Percentiles rank a stretch among this genome's conserved stretches.
Evolutionary conservation across 2,329 filamentous ascomycete species (phyloP).

Genomic region (Alternaria alternata): DNA sequence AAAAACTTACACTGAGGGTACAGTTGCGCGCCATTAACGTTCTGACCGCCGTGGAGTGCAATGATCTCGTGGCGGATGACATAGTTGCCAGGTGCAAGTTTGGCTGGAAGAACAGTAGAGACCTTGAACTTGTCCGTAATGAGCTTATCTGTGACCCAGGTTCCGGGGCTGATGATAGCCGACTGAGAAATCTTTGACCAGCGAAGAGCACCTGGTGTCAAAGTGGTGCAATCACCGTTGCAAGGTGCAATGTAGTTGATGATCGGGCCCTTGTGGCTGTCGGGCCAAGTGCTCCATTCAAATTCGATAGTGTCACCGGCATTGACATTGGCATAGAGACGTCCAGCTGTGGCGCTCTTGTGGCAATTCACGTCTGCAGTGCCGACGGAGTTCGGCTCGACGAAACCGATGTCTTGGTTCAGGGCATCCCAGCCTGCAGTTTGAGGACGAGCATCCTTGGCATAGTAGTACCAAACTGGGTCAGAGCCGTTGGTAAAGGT

Average conservation of each 20-base stretch:
- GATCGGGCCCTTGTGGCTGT: slow-evolving; percentile 49
- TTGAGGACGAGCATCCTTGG: slow-evolving; percentile 31
- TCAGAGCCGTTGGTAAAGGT: slow-evolving; percentile 40
- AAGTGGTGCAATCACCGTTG: slow-evolving; percentile 42
- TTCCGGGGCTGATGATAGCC: slow-evolving; percentile 36
- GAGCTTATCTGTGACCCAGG: slow-evolving; percentile 48
- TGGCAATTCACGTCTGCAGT: slow-evolving; percentile 50
- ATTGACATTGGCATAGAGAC: slow-evolving; percentile 44
- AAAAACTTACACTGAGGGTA: slow-evolving; percentile 57
- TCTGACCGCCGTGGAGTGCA: slow-evolving; percentile 56
- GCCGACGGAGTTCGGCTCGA: slow-evolving; percentile 38
- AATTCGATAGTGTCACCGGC: slow-evolving; percentile 47
- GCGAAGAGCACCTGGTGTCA: slow-evolving; percentile 32
- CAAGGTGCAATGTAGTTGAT: slow-evolving; percentile 26
- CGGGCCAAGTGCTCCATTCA: slow-evolving; percentile 49
- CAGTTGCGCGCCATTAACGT: slow-evolving; percentile 59
- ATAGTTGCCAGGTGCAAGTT: slow-evolving; percentile 59
- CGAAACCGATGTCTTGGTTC: slow-evolving; percentile 51
- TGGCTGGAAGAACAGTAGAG: slow-evolving; percentile 54
- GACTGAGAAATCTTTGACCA: slow-evolving; percentile 49
- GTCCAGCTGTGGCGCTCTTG: slow-evolving; percentile 48
- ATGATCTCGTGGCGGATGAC: slow-evolving; percentile 64
- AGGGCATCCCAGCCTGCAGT: slow-evolving; percentile 47
- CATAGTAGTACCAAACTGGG: slow-evolving; percentile 44
- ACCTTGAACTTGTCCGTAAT: slow-evolving; percentile 58